phyloP scores from a whole-genome alignment of 2,329 filamentous ascomycete genomes.

The Arthrinium phaeospermum region DNA sequence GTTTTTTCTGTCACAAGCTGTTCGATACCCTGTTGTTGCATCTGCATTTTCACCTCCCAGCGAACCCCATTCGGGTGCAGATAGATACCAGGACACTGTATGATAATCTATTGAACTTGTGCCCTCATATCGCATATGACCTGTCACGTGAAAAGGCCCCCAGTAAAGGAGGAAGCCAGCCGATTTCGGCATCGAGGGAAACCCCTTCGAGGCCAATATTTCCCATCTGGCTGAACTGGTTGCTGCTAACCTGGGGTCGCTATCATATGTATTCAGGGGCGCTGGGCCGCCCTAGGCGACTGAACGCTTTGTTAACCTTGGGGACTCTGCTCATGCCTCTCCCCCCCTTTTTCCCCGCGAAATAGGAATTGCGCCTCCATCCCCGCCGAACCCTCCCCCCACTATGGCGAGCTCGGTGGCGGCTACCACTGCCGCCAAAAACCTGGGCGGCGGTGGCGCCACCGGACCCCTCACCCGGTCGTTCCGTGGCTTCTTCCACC shows the following conservation, averaged over 20 bases:
- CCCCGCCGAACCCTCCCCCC: not conserved
- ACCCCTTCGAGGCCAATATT: not conserved
- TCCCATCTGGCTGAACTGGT: not conserved
- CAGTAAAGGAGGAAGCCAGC: not conserved
- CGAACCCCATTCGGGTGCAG: conserved; percentile 14
- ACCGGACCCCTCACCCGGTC: not conserved
- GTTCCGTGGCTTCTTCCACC: not conserved
- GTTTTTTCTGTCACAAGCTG: conserved; percentile 38
- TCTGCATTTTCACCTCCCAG: conserved; percentile 36
- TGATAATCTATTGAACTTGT: conserved; percentile 14
- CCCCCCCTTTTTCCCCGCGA: too few relatives aligned
- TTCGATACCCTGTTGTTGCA: conserved; percentile 45
- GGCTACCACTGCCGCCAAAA: not conserved
- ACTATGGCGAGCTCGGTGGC: not conserved
- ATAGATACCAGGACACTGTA: conserved; percentile 15
- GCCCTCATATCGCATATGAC: not conserved
- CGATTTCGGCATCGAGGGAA: not conserved
- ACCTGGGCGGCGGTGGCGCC: not conserved
- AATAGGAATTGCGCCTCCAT: not conserved
- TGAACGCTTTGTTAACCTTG: not conserved
- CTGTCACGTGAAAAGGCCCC: not conserved
- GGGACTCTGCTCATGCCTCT: not conserved
- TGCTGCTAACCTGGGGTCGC: not conserved
- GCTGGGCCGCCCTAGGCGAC: not conserved
- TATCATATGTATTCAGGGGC: not conserved